Percentiles rank a stretch among this genome's conserved stretches.
Conservation (phyloP, 2,329 filamentous ascomycete genomes). For the Alternaria consortialis region DNA sequence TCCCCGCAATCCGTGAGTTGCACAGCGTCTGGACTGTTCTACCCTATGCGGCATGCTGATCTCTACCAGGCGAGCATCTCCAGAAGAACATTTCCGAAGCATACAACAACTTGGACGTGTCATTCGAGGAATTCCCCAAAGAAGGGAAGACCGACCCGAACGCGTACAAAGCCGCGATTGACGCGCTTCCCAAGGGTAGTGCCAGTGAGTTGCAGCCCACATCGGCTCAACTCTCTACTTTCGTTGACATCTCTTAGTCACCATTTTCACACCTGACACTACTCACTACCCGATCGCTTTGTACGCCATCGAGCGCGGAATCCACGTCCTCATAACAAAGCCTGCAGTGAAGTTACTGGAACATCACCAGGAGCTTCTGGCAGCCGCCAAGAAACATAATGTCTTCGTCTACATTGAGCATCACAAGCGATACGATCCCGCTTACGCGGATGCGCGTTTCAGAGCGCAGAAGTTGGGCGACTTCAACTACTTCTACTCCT, state of each 20-base stretch:
- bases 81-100: constrained; percentile 85
- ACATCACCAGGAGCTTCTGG: constrained; percentile 80
- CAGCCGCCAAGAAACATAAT: constrained; percentile 73
- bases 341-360: constrained; percentile 85
- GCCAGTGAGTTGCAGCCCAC: constrained; percentile 61
- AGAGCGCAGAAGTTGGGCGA: constrained; percentile 81
- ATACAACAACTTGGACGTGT: constrained; percentile 89
- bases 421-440: constrained; percentile 95
- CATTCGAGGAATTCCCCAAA: constrained; percentile 82
- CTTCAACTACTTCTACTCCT: constrained; percentile 98
- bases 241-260: constrained; percentile 61
- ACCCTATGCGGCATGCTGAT: constrained; percentile 26
- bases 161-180: constrained; percentile 88
- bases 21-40: background rate
- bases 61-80: constrained; percentile 75
- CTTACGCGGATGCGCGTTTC: constrained; percentile 86
- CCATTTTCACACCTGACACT: constrained; percentile 93
- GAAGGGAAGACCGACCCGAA: constrained; percentile 78
- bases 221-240: background rate
- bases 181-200: constrained; percentile 80
- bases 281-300: constrained; percentile 92
- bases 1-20: constrained; percentile 82
- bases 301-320: constrained; percentile 86
- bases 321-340: constrained; percentile 94
- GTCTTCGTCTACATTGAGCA: constrained; percentile 96